phyloP scores from a whole-genome alignment of 371 early-diverging fungal genomes.

The Rhizomucor pusillus region DNA sequence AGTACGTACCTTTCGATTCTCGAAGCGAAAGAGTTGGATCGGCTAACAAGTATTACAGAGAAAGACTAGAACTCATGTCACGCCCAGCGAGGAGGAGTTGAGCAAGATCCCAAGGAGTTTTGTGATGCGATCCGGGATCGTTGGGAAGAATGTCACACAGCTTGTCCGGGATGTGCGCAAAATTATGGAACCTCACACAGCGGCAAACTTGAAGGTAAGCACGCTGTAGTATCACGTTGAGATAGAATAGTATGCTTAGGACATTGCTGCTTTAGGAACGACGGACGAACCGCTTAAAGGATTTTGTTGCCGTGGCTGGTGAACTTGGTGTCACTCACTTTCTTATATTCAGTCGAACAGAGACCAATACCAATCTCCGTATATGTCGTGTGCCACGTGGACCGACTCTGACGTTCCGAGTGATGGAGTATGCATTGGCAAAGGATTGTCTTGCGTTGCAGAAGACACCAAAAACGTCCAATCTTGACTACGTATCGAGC shows the following conservation, averaged over 20 bases:
- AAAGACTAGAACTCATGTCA: constrained; percentile 57
- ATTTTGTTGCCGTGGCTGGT: constrained; percentile 88
- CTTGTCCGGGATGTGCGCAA: constrained; percentile 85
- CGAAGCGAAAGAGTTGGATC: no score
- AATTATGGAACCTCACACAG: constrained; percentile 94
- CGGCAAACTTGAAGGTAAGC: constrained; percentile 67
- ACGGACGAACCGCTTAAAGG: constrained; percentile 87
- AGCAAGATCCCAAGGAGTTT: constrained; percentile 84
- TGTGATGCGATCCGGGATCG: constrained; percentile 90
- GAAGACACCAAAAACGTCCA: constrained; percentile 78
- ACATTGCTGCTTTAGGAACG: no score
- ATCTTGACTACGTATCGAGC: constrained; percentile 71
- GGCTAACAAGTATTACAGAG: constrained; percentile 24
- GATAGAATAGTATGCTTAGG: no score
- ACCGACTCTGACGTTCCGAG: constrained; percentile 91
- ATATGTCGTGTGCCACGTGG: constrained; percentile 89
- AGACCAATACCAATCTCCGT: constrained; percentile 80
- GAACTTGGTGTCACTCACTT: constrained; percentile 88
- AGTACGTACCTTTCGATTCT: no score
- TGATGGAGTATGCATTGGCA: constrained; percentile 78
- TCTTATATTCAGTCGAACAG: constrained; percentile 85
- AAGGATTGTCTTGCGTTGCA: constrained; percentile 82
- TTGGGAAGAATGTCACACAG: constrained; percentile 68
- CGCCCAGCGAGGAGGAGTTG: constrained; percentile 42
- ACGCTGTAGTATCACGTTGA: no score